Base-by-base conservation (phyloP, 2,329 filamentous ascomycete species). In the Chrysoporthe deuterocubensis region DNA sequence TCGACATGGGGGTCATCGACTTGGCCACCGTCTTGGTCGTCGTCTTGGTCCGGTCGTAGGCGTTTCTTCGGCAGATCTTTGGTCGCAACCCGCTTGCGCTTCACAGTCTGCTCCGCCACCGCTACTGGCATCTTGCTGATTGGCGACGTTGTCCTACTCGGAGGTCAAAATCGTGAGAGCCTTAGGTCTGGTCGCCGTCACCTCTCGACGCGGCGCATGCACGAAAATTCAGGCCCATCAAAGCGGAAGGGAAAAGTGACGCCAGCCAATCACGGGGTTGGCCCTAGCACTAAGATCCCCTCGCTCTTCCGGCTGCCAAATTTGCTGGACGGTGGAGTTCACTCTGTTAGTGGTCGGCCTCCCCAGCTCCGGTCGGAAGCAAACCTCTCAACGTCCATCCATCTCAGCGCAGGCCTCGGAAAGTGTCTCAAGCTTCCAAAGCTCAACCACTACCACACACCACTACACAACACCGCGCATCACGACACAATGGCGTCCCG, bases 401-500 rank as follows among this genome's bases (percentile, higher is more conserved):
- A 13, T 67, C 67, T 54, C 68, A 67, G 61, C 62, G 65, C 58
- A 54, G 43, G 37, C 54, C 44, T 40, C 34, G 65, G 68, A 67
- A 69, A 69, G 65, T 67, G 65, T 67, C 66, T 69, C 68, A 67
- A 65, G 58, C 44, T 59, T 60, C 52, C 67, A 68, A 68, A 65
- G 67, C 57, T 62, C 63, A 46, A 67, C 54, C 56, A 61, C 58
- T 46, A 37, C 59, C 61, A 56, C 61, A 42, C 65, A 64, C 57
- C 67, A 68, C 70, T 57, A 70, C 62, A 68, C 37, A n/a, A 42
- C 82, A 84, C 84, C 83, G 82, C 81, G 83, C 81, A 83, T 83
- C 81, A 85, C 84, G 81, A 82, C 87, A 92, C 86, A 92, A 98
- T 98, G 95, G 95, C 95, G 88, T 97, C 93, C 84, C 93, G 94